Evolutionary conservation across 2,329 filamentous ascomycete species (phyloP).

Genomic region (Xylaria sp.): DNA sequence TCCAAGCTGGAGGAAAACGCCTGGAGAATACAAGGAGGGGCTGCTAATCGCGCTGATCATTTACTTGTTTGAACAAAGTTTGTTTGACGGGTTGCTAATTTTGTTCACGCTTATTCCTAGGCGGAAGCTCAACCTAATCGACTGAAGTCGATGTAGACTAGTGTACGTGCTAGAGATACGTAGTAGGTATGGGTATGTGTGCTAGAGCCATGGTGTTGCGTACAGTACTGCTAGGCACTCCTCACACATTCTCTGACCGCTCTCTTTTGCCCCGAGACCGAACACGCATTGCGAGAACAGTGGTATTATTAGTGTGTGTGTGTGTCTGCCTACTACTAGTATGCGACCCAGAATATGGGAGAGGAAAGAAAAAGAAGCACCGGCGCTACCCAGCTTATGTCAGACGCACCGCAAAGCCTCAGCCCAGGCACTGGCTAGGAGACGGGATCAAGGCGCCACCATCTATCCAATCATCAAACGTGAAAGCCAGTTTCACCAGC

Average conservation of each 20-base stretch:
- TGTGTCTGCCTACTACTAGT: neutral
- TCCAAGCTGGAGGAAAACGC: neutral
- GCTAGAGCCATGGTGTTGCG: neutral
- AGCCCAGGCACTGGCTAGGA: conserved; percentile 6
- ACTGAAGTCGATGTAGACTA: neutral
- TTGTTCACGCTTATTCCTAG: conserved; percentile 22
- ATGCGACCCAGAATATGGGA: neutral
- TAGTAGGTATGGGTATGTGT: too few relatives aligned
- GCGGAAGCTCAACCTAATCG: conserved; percentile 9
- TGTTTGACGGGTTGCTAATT: conserved; percentile 27
- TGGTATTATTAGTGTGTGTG: neutral
- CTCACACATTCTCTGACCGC: conserved; percentile 7
- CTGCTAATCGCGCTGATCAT: conserved; percentile 24
- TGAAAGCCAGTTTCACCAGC: conserved; percentile 25
- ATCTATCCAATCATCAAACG: conserved; percentile 2
- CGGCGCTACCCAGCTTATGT: conserved; percentile 28
- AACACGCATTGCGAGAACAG: neutral
- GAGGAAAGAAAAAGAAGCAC: neutral
- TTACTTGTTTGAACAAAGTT: conserved; percentile 20
- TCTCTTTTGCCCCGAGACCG: neutral
- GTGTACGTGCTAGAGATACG: neutral
- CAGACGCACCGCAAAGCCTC: conserved; percentile 21
- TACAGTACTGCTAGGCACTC: neutral
- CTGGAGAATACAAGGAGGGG: conserved; percentile 8
- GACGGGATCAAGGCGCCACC: neutral